These are phyloP conservation scores for Tolypocladium ophioglossoides DNA, from an alignment of 2,329 filamentous ascomycete genomes.

Conservation along the genomic window DNA sequence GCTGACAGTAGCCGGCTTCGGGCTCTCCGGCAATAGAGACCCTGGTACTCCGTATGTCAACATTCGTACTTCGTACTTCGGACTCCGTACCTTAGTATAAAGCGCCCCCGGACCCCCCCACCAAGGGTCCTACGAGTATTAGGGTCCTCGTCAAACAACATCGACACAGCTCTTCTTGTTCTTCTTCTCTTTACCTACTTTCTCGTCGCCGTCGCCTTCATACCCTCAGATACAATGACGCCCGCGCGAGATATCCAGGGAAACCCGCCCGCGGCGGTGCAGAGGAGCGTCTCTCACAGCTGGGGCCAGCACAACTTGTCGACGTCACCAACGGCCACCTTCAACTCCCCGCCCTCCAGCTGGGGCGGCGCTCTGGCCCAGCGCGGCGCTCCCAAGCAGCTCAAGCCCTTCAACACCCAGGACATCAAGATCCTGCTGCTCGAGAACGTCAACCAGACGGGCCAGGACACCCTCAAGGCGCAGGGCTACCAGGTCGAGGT, in stretches of 20 bases:
- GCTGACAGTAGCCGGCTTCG: no score
- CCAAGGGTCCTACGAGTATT: background rate
- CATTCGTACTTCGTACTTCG: no score
- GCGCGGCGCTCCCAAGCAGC: slow-evolving; percentile 49
- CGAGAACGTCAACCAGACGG: slow-evolving; percentile 92
- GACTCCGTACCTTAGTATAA: no score
- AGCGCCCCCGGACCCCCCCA: background rate
- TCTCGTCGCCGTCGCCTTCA: background rate
- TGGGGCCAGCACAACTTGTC: slow-evolving; percentile 48
- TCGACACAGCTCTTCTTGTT: background rate
- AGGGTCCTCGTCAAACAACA: background rate
- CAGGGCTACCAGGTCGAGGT: slow-evolving; percentile 97
- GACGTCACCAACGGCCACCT: slow-evolving; percentile 63
- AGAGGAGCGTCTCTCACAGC: slow-evolving; percentile 41
- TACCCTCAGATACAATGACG: slow-evolving; percentile 22
- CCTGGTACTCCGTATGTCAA: no score
- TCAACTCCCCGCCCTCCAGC: slow-evolving; percentile 63
- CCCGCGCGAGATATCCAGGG: slow-evolving; percentile 35
- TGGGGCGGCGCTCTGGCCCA: slow-evolving; percentile 34
- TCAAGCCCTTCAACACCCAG: slow-evolving; percentile 92
- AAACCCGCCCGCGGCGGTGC: slow-evolving; percentile 18
- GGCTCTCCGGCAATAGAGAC: no score
- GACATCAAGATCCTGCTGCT: slow-evolving; percentile 94
- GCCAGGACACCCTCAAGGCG: slow-evolving; percentile 65
- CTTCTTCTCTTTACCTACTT: background rate